Evolutionary conservation across 345 rosid genomes (phyloP), one percentile per base, ranked within the genome.

Genomic region (Acer negundo): DNA sequence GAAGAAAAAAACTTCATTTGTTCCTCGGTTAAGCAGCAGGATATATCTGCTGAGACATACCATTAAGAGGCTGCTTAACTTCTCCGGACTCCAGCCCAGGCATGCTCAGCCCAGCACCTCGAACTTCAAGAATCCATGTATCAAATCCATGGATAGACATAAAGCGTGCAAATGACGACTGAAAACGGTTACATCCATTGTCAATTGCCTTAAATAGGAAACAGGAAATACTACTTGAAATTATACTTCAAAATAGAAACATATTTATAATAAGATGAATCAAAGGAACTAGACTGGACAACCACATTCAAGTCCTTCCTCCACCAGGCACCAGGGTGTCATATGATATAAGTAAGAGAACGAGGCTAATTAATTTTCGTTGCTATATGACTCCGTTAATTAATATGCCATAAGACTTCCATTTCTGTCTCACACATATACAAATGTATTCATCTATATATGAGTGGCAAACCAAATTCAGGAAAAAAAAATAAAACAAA

Each of bases 61-160:
- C 44, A 8, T 68, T 59, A 3, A 65, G 42, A 38, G 76, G 31
- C 42, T 17, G 64, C 22, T 38, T 62, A 77, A 79, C 77, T 79
- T 85, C 85, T 31, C 74, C 75, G 4, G 72, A 53, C 6, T 84
- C 86, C 55, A 62, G 19, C 56, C 23, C 81, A 6, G 73, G 81
- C 23, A 78, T 74, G 82, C 98, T 95, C 85, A 95, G 82, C 7
- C 98, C 98, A 28, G 93, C 87, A 77, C 94, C 97, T 75, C 97
- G 85, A 64, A 95, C 80, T 85, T 95, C 98, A 77, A 95, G 86
- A 78, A 86, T 87, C 98, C 98, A 92, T 1, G 98, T 88, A 75
- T 95, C 98, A 58, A 87, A 95, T 80, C 97, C 98, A 73, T 89
- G 91, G 72, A 80, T 79, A 72, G 89, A 86, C 97, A 95, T 95